These are phyloP conservation scores for Xylaria intraflava DNA, from an alignment of 495 filamentous ascomycete species.

Conservation along the genomic window DNA sequence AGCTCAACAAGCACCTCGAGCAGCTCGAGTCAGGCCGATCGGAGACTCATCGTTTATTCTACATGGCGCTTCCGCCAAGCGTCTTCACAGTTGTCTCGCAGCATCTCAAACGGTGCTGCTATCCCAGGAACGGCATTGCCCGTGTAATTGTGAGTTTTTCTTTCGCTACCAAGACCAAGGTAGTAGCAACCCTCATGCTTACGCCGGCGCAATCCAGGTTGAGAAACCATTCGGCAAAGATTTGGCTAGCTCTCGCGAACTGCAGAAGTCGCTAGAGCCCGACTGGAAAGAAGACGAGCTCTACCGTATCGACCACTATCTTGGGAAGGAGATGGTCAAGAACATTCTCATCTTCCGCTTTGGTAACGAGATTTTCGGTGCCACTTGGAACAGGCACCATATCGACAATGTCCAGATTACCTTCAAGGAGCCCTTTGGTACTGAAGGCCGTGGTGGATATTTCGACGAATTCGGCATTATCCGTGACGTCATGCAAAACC, in stretches of 20 bases:
- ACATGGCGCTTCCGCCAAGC: constrained; percentile 97
- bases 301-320: constrained; percentile 99
- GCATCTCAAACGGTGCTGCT: constrained; percentile 94
- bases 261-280: constrained; percentile 90
- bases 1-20: constrained; percentile 82
- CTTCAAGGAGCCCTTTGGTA: constrained; percentile 99
- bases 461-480: constrained; percentile 99
- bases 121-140: constrained; percentile 80
- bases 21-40: constrained; percentile 74
- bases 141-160: constrained; percentile 73
- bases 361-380: constrained; percentile 98
- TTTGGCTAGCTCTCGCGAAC: constrained; percentile 83
- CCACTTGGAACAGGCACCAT: constrained; percentile 98
- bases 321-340: constrained; percentile 99
- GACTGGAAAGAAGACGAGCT: constrained; percentile 99
- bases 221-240: constrained; percentile 99
- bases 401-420: constrained; percentile 99
- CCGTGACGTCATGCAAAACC: constrained; percentile 97
- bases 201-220: constrained; percentile 49
- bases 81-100: constrained; percentile 98
- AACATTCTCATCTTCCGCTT: constrained; percentile 98
- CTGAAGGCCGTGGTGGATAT: constrained; percentile 97
- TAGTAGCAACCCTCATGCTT: constrained; percentile 1
- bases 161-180: neutral
- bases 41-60: constrained; percentile 90